Percentiles rank a stretch among this genome's conserved stretches.
These are phyloP conservation scores for Pisolithus orientalis DNA, from an alignment of 768 basidiomycete genomes.

Conservation along the genomic window DNA sequence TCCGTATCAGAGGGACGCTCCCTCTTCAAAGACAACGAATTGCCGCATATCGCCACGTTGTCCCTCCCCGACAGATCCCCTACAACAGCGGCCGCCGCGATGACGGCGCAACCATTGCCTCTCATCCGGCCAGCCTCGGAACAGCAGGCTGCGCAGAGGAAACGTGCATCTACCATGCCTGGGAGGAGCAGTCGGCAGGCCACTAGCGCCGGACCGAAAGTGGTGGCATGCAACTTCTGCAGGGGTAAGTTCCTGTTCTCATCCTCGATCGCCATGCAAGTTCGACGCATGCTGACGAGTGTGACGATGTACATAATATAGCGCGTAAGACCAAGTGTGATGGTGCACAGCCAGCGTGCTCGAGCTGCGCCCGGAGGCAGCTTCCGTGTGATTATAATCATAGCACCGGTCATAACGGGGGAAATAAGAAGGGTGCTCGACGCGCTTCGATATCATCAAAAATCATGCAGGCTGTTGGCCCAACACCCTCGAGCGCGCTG, in stretches of 20 bases:
- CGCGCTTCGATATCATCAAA: constrained; percentile 50
- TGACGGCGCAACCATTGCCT: constrained; percentile 60
- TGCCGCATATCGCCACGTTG: constrained; percentile 69
- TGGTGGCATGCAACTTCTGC: constrained; percentile 86
- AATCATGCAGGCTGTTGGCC: constrained; percentile 14
- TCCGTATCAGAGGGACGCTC: constrained; percentile 31
- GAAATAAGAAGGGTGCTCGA: constrained; percentile 35
- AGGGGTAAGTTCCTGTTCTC: constrained; percentile 48
- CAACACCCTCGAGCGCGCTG: constrained; percentile 32
- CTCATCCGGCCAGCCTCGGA: constrained; percentile 63
- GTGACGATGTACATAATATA: constrained; percentile 19
- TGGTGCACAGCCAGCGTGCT: constrained; percentile 78
- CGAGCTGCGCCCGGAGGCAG: constrained; percentile 72
- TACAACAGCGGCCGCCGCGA: constrained; percentile 32
- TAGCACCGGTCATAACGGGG: constrained; percentile 35
- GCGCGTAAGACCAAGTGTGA: constrained; percentile 89
- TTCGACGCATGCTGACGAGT: constrained; percentile 4
- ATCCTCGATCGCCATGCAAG: not conserved
- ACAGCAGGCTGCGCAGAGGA: constrained; percentile 61
- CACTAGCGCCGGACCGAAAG: constrained; percentile 73
- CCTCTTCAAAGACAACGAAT: constrained; percentile 54
- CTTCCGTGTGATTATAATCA: constrained; percentile 80
- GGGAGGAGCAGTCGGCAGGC: constrained; percentile 53
- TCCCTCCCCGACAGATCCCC: constrained; percentile 54
- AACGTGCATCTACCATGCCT: constrained; percentile 63